Conservation (phyloP, 306 rosid species). For the Vicia villosa region DNA sequence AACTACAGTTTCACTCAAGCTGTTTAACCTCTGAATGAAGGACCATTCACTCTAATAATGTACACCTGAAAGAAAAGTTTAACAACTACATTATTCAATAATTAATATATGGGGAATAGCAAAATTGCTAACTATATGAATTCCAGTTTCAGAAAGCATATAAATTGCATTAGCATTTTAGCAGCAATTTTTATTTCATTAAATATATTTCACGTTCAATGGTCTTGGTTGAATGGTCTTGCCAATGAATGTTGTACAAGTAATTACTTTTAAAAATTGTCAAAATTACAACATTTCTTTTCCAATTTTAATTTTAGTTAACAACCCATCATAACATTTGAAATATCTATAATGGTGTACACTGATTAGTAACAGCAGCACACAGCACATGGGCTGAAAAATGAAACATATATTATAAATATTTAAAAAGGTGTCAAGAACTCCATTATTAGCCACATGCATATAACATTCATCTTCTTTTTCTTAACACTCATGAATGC, state of each 20-base stretch:
- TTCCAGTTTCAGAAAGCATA: constrained; percentile 9
- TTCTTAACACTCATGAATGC: constrained; percentile 13
- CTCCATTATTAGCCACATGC: constrained; percentile 6
- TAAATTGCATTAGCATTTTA: neutral
- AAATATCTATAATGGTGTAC: neutral
- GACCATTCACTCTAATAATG: constrained; percentile 57
- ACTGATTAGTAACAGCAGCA: neutral
- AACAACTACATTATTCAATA: constrained; percentile 23
- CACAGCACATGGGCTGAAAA: constrained; percentile 22
- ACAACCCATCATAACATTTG: neutral
- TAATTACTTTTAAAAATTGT: neutral
- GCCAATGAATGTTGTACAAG: neutral
- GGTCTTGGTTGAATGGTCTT: neutral
- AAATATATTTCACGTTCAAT: no score
- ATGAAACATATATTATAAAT: neutral
- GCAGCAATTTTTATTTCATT: neutral
- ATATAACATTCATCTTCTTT: neutral
- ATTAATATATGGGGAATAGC: neutral
- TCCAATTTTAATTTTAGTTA: neutral
- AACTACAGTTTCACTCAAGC: constrained; percentile 20
- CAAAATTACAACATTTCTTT: neutral
- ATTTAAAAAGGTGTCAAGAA: neutral
- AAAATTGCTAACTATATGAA: neutral
- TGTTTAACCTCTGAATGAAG: constrained; percentile 33
- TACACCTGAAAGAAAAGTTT: constrained; percentile 51